These are phyloP conservation scores for Salvia hispanica DNA, from an alignment of 257 asterid genomes.

Conservation along the genomic window DNA sequence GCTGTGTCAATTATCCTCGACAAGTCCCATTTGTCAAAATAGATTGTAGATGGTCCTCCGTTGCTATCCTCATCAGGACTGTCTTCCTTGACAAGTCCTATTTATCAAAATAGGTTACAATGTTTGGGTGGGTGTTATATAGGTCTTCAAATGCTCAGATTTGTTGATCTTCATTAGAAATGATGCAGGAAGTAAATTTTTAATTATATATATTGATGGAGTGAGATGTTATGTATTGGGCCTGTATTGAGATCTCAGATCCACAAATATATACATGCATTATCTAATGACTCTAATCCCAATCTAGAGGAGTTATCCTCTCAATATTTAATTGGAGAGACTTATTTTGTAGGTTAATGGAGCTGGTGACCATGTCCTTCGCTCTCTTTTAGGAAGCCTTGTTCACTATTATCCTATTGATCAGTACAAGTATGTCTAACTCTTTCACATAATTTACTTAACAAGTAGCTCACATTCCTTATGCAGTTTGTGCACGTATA, in stretches of 20 bases:
- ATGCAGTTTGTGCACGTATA: constrained; percentile 18
- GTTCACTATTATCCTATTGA: constrained; percentile 88
- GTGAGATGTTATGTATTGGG: background rate
- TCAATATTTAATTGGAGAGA: constrained; percentile 23
- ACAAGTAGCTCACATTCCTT: constrained; percentile 22
- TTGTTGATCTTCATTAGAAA: constrained; percentile 14
- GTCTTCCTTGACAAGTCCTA: background rate
- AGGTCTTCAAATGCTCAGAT: constrained; percentile 24
- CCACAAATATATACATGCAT: background rate
- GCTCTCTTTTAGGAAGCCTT: constrained; percentile 97
- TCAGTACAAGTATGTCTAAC: constrained; percentile 73
- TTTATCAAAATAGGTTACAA: background rate
- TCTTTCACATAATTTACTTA: constrained; percentile 28
- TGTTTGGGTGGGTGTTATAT: constrained; percentile 13
- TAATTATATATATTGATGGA: constrained; percentile 14
- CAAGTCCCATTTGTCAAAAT: background rate
- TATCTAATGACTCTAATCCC: constrained; percentile 16
- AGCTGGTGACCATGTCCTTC: constrained; percentile 93
- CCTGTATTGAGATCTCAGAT: background rate
- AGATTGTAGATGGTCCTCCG: background rate
- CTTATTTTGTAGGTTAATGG: constrained; percentile 85
- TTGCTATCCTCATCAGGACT: background rate
- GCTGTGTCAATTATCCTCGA: background rate
- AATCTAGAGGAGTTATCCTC: constrained; percentile 20
- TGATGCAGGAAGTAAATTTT: constrained; percentile 5